Percentiles rank a stretch among this genome's conserved stretches.
Conservation (phyloP, 2,329 filamentous ascomycete genomes). For the Hypoxylon sp. region DNA sequence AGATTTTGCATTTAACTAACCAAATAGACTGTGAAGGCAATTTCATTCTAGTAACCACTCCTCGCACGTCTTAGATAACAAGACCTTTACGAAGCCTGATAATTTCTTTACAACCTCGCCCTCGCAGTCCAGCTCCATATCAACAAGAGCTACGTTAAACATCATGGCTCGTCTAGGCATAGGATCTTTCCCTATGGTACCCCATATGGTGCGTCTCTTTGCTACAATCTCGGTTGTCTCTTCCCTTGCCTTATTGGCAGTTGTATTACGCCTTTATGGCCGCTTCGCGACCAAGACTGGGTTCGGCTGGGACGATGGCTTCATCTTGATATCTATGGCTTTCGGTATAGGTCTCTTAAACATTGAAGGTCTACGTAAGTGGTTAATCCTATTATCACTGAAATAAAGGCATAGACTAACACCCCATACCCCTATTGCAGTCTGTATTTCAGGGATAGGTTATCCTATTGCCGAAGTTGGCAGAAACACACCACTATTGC, state of each 20-base stretch:
- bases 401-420: neutral
- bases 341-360: slow-evolving; percentile 6
- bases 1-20: neutral
- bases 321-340: slow-evolving; percentile 9
- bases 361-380: slow-evolving; percentile 21
- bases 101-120: neutral
- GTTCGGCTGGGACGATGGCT: slow-evolving; percentile 22
- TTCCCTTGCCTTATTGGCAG: slow-evolving; percentile 8
- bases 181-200: slow-evolving; percentile 7
- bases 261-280: slow-evolving; percentile 13
- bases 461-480: slow-evolving; percentile 11
- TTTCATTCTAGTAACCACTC: neutral
- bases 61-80: neutral
- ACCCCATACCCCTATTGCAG: neutral
- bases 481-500: neutral
- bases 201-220: slow-evolving; percentile 5
- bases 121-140: neutral
- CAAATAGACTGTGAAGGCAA: neutral
- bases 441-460: slow-evolving; percentile 18
- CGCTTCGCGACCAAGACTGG: slow-evolving; percentile 14
- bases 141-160: neutral
- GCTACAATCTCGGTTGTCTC: slow-evolving; percentile 1
- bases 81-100: neutral
- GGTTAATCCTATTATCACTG: no score
- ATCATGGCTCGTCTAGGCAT: slow-evolving; percentile 6